Base-by-base conservation (phyloP, 1,139 yeast species). In the Yamadazyma songkhlaensis region DNA sequence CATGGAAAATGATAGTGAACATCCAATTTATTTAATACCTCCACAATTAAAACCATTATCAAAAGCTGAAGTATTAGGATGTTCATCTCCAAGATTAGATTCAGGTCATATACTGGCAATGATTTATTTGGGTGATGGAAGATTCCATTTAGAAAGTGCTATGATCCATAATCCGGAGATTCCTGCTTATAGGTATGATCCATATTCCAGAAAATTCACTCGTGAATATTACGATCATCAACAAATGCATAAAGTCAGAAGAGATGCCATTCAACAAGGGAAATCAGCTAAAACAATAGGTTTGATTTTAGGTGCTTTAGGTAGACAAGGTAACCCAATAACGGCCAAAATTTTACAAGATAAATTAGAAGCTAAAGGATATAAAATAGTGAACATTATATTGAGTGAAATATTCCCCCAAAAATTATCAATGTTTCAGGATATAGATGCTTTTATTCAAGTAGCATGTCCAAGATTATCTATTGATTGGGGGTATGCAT, bases 401-500 rank as follows among this genome's bases (percentile, higher is more conserved):
- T 60, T 94, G 17, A 85, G 96, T 44, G 99, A 92, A 57, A 88
- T 92, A 9, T 89, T 92, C 60, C 99, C 99, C 0, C 86, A 81
- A 38, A 92, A 92, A 53, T 66, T 92, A 28, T 84, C 97, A n/a
- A 84, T 85, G 82, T 92, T 92, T 63, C 90, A 87, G 51, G 95
- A 88, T 53, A 79, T 92, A 14, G 98, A 92, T 61, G 95, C 90
- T 5, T 92, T 95, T 72, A 85, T 92, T 13, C 99, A 92, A 60
- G 96, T 92, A 3, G 99, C 98, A 0, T 92, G 99, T 57, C 99
- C 99, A 0, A 70, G 99, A 49, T 67, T 92, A 37, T 87, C 96
- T 2, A 92, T 92, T 31, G 99, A 92, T 59, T 92, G 99, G 99
- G 99, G 99, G 1, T 92, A 94, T 57, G 98, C 98, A 0, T 92